Base-by-base conservation (phyloP, 352 stramenopile species). In the Phytophthora hibernalis region DNA sequence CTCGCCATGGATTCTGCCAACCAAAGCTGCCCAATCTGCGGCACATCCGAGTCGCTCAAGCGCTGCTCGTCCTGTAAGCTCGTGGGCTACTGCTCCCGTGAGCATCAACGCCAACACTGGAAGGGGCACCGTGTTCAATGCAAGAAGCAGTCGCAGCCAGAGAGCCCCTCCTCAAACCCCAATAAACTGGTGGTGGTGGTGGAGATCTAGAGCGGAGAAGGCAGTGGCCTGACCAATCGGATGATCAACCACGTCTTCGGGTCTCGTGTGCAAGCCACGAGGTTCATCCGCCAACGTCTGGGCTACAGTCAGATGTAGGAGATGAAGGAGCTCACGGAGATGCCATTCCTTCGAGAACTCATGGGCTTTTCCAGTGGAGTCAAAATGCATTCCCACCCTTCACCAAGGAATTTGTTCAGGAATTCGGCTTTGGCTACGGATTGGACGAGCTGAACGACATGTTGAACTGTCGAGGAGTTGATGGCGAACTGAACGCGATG, bases 281-380 rank as follows among this genome's bases (percentile, higher is more conserved):
- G 28, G 16, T 70, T 48, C 45, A 63, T 60, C 22, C 45, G 54
- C 3, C 44, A 57, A 15, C 44, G 61, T 30, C 30, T 68, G 21
- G 54, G 47, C 20, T 61, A 57, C 43, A 24, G 13, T 16, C 35
- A 53, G 22, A 26, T 28, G 30, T 31, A 68, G 5, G 43, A 60
- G 52, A 50, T 68, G 61, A 56, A 63, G 33, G 53, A 58, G 26
- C 45, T 68, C 8, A 62, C 51, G n/a, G 51, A 68, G 33, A 68
- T 68, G 51, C 51, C 60, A 5, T 68, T 69, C 45, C 24, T 64
- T 8, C 18, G n/a, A 1, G 53, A 69, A 3, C 42, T 59, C 1
- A 58, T 70, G 61, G 21, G 20, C 6, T 65, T 65, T 11, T 49
- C 45, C 9, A 70, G 54, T 8, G 44, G 40, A 2, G 30, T 44